Conservation (phyloP, 305 asterid genomes). For the Petunia hybrid region DNA sequence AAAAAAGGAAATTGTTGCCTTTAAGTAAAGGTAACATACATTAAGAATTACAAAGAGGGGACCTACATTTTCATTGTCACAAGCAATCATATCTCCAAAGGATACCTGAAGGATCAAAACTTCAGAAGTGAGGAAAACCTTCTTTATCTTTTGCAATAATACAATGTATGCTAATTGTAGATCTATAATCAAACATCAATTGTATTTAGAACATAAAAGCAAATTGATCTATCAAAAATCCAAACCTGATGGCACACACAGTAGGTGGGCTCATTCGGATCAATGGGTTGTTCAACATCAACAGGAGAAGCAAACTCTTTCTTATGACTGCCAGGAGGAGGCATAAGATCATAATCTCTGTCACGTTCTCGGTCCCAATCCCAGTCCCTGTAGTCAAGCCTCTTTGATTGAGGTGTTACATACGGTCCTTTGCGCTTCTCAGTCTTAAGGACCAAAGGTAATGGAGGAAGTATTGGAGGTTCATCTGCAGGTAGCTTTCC, state of each 20-base stretch:
- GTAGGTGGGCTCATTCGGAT: conserved; percentile 96
- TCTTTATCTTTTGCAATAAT: background rate
- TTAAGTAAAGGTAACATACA: conserved; percentile 14
- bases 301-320: conserved; percentile 74
- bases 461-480: conserved; percentile 84
- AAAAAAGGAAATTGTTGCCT: background rate
- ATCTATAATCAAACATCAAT: background rate
- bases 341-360: conserved; percentile 96
- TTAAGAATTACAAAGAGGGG: conserved; percentile 31
- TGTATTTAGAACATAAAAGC: conserved; percentile 15
- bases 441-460: conserved; percentile 77
- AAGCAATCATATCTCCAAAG: conserved; percentile 99
- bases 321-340: conserved; percentile 87
- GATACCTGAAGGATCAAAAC: conserved; percentile 68
- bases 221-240: conserved; percentile 30
- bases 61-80: conserved; percentile 92
- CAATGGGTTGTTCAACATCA: conserved; percentile 88
- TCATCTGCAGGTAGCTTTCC: conserved; percentile 91
- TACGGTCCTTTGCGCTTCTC: conserved; percentile 69
- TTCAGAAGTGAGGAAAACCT: conserved; percentile 26
- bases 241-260: conserved; percentile 95
- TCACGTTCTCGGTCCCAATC: conserved; percentile 96
- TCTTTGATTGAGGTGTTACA: conserved; percentile 76
- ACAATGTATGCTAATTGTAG: background rate
- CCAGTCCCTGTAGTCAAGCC: conserved; percentile 76